A percentile compares a stretch with the other conserved stretches of the same genome.
Conservation (phyloP, 345 rosid genomes). For the Pseudoturritis turrita region DNA sequence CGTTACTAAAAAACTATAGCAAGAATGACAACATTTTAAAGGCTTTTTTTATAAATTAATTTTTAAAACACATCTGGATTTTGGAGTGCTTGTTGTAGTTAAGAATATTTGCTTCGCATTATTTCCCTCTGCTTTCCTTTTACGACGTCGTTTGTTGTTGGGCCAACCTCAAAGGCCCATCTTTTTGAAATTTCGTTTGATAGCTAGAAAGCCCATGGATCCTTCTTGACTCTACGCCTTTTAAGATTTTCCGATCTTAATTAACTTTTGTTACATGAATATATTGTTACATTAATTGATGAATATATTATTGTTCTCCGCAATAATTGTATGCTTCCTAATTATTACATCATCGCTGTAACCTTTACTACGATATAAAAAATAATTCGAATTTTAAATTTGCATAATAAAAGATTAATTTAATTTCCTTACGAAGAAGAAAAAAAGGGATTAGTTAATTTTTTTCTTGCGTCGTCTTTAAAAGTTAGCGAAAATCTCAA, state of each 20-base stretch:
- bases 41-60: too few relatives aligned
- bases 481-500: slow-evolving; percentile 10
- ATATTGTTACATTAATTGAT: not conserved
- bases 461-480: not conserved
- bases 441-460: not conserved
- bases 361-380: not conserved
- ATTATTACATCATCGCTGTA: slow-evolving; percentile 19
- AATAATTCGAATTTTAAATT: not conserved
- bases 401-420: not conserved
- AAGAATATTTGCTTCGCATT: too few relatives aligned
- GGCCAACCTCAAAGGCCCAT: not conserved
- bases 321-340: not conserved
- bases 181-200: not conserved
- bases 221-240: not conserved
- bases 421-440: not conserved
- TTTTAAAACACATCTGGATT: too few relatives aligned
- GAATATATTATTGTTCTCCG: not conserved
- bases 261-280: not conserved
- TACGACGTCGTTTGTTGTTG: not conserved
- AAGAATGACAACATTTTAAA: too few relatives aligned
- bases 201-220: not conserved
- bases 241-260: not conserved
- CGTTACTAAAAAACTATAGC: too few relatives aligned
- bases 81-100: too few relatives aligned
- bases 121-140: too few relatives aligned